Base-by-base conservation (phyloP, 1,284 basidiomycete genomes). In the Cryptococcus depauperatus region DNA sequence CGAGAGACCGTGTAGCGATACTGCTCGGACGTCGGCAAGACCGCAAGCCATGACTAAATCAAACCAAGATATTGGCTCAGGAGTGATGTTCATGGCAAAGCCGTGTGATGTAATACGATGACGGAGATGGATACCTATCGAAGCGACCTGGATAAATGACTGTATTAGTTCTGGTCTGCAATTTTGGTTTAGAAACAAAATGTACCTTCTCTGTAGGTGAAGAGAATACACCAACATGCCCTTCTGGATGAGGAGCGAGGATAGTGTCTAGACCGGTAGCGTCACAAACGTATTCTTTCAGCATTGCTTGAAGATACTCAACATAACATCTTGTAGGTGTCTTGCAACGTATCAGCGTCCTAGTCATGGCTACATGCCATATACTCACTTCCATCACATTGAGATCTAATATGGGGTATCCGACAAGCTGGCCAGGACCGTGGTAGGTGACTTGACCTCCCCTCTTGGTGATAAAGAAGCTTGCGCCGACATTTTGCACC, bases 381-480 rank as follows among this genome's bases (percentile, higher is more conserved):
- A 22, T 11, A 57, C 74, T 56, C 50, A 77, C 76, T 43, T 72
- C 64, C 62, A 79, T 76, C 10, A 73, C 68, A 1, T 73, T 75
- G 14, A 97, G 76, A 70, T 98, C 91, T 35, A 97, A 75, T 41
- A 97, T 77, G 1, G 91, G 89, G 64, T 99, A 99, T 27, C 90
- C 95, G 11, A 96, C 86, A 52, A 99, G 76, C 70, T 99, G 95
- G 2, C 95, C 95, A 0, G 93, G 93, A 0, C 95, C 95, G 68
- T 99, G 95, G 69, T 90, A 99, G 2, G 95, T 99, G 46, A 91
- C 79, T 69, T 96, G 83, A 6, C 50, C 50, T 1, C 93, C 93
- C 48, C 95, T 77, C 51, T 81, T 78, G 2, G 91, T 84, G 27
- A 79, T 74, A 32, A 85, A 77, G 64, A 93, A 93, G 61, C 93